Percentiles rank a stretch among this genome's conserved stretches.
These are phyloP conservation scores for Phialophora tarda DNA, from an alignment of 2,329 filamentous ascomycete genomes.

Conservation along the genomic window DNA sequence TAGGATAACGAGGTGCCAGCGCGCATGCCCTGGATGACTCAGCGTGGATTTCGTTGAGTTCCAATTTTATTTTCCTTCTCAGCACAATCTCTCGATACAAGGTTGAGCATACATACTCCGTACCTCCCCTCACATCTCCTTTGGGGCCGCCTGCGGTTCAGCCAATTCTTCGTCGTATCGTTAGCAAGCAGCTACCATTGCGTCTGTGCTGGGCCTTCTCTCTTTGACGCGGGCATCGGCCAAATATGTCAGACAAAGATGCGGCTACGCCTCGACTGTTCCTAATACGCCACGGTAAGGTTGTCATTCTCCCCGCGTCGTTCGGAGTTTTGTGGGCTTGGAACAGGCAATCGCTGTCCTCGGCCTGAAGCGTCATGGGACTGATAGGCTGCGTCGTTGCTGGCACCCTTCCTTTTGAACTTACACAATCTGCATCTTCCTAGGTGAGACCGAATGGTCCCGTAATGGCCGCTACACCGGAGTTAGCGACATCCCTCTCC, in stretches of 20 bases:
- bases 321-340: not conserved
- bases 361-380: not conserved
- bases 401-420: not conserved
- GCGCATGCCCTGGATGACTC: not conserved
- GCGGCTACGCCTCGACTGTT: slow-evolving; percentile 37
- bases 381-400: not conserved
- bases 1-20: no score
- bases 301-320: not conserved
- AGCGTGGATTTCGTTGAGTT: not conserved
- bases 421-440: slow-evolving; percentile 1
- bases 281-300: slow-evolving; percentile 38
- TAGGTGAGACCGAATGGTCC: slow-evolving; percentile 56
- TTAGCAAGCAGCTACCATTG: not conserved
- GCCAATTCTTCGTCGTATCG: not conserved
- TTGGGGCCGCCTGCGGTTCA: no score
- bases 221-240: not conserved
- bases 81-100: not conserved
- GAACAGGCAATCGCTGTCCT: not conserved
- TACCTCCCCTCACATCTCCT: not conserved
- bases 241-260: slow-evolving; percentile 40
- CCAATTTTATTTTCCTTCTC: not conserved
- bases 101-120: not conserved
- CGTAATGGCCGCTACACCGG: slow-evolving; percentile 56
- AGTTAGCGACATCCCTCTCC: slow-evolving; percentile 53
- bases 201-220: not conserved